Evolutionary conservation across 2,329 filamentous ascomycete species (phyloP).

Genomic region (Sporothrix pseudoabietina): DNA sequence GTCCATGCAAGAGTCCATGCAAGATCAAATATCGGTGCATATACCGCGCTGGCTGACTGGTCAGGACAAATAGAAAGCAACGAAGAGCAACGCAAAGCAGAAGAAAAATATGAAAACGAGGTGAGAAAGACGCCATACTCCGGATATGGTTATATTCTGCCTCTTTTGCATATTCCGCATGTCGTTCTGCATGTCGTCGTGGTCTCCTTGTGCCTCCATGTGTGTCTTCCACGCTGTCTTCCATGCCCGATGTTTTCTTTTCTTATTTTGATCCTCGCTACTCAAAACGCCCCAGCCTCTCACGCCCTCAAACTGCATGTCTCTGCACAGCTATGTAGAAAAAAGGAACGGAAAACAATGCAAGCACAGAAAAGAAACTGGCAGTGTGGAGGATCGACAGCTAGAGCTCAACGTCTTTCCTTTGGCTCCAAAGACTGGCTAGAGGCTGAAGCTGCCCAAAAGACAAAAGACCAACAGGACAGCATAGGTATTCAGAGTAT

Average conservation of each 20-base stretch:
- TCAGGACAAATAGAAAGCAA: neutral
- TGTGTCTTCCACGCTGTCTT: neutral
- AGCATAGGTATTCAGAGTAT: neutral
- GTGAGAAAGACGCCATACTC: constrained; percentile 3
- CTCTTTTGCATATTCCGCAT: neutral
- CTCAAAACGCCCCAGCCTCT: neutral
- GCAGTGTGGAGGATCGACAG: neutral
- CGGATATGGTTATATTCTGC: neutral
- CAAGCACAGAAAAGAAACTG: neutral
- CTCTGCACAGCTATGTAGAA: neutral
- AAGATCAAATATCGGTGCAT: constrained; percentile 18
- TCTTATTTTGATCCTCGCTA: neutral
- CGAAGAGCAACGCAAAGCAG: neutral
- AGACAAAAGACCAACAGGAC: neutral
- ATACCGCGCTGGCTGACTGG: neutral
- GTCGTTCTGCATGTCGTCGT: neutral
- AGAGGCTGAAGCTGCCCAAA: neutral
- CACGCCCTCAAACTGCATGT: neutral
- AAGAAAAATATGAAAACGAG: neutral
- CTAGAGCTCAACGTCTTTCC: neutral
- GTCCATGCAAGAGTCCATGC: constrained; percentile 9
- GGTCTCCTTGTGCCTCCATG: neutral
- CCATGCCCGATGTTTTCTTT: neutral
- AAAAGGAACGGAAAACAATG: neutral
- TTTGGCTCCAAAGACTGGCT: neutral